Percentiles rank a stretch among this genome's conserved stretches.
Conservation (phyloP, 2,329 filamentous ascomycete genomes). For the Cytospora chrysosperma region DNA sequence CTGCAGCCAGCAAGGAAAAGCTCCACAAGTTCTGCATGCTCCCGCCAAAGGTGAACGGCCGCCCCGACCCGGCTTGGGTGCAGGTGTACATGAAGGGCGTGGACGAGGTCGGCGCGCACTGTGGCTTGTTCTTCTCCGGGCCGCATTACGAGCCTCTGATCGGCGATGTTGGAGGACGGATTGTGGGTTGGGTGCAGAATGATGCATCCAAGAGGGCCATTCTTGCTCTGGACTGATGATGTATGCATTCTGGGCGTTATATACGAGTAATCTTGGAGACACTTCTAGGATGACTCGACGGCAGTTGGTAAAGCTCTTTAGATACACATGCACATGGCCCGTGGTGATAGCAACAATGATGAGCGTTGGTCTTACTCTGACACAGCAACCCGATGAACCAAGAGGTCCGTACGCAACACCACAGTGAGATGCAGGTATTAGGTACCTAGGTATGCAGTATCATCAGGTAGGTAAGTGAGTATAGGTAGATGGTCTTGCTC, state of each 20-base stretch:
- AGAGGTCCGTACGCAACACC: background rate
- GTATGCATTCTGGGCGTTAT: background rate
- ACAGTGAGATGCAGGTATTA: too few relatives aligned
- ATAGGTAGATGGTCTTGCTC: too few relatives aligned
- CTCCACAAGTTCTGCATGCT: slow-evolving; percentile 78
- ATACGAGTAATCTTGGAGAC: background rate
- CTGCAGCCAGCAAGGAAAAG: slow-evolving; percentile 37
- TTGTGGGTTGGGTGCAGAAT: slow-evolving; percentile 69
- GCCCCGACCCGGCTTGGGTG: slow-evolving; percentile 71
- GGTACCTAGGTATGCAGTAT: too few relatives aligned
- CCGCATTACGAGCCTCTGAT: slow-evolving; percentile 74
- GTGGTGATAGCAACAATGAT: background rate
- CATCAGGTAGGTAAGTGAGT: too few relatives aligned
- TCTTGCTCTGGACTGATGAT: slow-evolving; percentile 30
- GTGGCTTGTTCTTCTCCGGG: slow-evolving; percentile 73
- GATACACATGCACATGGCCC: background rate
- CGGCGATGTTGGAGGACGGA: slow-evolving; percentile 66
- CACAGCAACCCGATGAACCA: background rate
- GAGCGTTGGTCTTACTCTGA: background rate
- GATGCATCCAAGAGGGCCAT: slow-evolving; percentile 49
- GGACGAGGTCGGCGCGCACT: slow-evolving; percentile 84
- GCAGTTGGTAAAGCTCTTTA: background rate
- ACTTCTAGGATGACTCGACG: background rate
- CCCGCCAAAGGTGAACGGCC: slow-evolving; percentile 53
- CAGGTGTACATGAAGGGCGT: slow-evolving; percentile 77